Evolutionary conservation across 345 rosid genomes (phyloP), one percentile per base, ranked within the genome.

Genomic region (Schrenkiella parvula): DNA sequence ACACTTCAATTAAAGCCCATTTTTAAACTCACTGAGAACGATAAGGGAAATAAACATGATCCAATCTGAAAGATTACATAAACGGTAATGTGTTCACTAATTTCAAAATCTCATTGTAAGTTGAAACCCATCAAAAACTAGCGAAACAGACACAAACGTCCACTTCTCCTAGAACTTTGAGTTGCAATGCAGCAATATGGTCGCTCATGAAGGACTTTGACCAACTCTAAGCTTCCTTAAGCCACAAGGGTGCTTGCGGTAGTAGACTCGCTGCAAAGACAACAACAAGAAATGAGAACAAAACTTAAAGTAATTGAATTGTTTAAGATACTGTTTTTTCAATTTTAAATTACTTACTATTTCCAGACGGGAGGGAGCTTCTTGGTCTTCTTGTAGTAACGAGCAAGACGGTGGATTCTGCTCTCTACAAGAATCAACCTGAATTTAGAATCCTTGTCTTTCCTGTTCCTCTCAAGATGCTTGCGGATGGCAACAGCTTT

Each of bases 331-430:
- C 34, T 21, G n/a, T n/a, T n/a, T 4, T 7, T 25, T 9, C 8
- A 52, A 28, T 58, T 58, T 8, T 15, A 1, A 17, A 41, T 13
- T 50, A 80, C 91, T 83, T 58, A 87, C 92, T 90, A 92, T 70
- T 92, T 92, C 97, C 96, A 92, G 66, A 92, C 95, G 0, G 97
- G 95, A 7, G 96, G 97, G 43, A 92, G 91, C 86, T 90, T 92
- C 90, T 87, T 90, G 26, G 93, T 92, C 83, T 90, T 92, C 90
- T 92, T 92, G 86, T 92, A 92, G 74, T 90, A 90, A 29, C 97
- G 96, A 43, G 98, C 98, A 65, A 87, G 95, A 31, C 96, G 88
- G 75, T 92, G 97, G 64, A 87, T 90, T 77, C 98, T 87, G 84
- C 97, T 90, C 82, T 92, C 97, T 0, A 88, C 98, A 76, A 92